These are phyloP conservation scores for Cryphonectria carpinicola DNA, from an alignment of 2,329 filamentous ascomycete genomes.

Conservation along the genomic window DNA sequence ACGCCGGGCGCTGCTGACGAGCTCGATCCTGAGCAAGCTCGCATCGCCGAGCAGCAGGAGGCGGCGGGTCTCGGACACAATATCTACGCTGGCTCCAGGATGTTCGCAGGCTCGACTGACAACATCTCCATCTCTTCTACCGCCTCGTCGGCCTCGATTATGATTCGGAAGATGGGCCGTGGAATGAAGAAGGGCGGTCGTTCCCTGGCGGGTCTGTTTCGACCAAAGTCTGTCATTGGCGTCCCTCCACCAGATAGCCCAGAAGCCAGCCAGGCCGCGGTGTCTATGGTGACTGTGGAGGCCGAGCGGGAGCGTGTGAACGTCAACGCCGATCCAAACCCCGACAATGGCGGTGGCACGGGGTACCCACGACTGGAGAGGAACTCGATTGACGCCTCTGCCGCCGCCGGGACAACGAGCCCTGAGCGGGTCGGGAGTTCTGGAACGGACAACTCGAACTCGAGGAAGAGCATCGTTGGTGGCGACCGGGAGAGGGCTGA, in stretches of 20 bases:
- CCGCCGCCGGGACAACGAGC: constrained; percentile 45
- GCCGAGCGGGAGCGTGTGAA: constrained; percentile 86
- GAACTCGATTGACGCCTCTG: constrained; percentile 74
- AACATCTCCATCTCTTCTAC: constrained; percentile 92
- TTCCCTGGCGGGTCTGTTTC: constrained; percentile 90
- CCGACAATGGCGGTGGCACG: constrained; percentile 71
- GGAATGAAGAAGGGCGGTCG: constrained; percentile 95
- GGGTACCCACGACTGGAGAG: constrained; percentile 84
- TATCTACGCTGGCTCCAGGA: constrained; percentile 86
- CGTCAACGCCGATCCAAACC: constrained; percentile 70
- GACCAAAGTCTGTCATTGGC: constrained; percentile 89
- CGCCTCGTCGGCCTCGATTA: constrained; percentile 85
- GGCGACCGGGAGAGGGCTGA: constrained; percentile 90
- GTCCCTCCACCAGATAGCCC: constrained; percentile 72
- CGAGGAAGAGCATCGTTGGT: constrained; percentile 87
- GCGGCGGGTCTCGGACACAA: constrained; percentile 87
- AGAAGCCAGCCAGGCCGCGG: constrained; percentile 76
- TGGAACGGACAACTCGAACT: constrained; percentile 62
- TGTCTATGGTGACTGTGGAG: constrained; percentile 95
- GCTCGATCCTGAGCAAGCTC: constrained; percentile 84
- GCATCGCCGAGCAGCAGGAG: constrained; percentile 91
- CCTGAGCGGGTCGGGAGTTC: constrained; percentile 59
- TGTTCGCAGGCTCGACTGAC: constrained; percentile 90
- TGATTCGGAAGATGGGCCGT: constrained; percentile 98
- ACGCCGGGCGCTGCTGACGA: constrained; percentile 61